Conservation (phyloP, 2,329 filamentous ascomycete genomes). For the Pseudogymnoascus sp. region DNA sequence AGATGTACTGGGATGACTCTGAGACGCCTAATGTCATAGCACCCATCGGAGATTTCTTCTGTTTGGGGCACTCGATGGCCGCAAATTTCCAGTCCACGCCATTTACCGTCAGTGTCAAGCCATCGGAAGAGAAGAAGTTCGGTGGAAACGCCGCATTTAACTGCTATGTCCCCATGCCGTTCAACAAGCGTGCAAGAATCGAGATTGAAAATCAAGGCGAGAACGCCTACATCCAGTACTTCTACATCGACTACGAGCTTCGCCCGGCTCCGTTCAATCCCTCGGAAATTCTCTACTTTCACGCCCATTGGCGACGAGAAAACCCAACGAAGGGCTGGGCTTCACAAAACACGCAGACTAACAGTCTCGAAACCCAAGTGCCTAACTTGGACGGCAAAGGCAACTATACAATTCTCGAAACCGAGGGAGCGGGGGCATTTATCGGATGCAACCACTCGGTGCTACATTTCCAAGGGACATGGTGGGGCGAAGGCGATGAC, state of each 20-base stretch:
- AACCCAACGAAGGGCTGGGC: conserved; percentile 31
- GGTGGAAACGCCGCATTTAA: conserved; percentile 30
- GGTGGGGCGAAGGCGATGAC: conserved; percentile 31
- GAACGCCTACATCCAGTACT: conserved; percentile 30
- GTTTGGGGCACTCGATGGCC: conserved; percentile 28
- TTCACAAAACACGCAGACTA: conserved; percentile 26
- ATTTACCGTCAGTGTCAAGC: conserved; percentile 29
- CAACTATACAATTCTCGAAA: conserved; percentile 29
- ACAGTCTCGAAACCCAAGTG: conserved; percentile 28
- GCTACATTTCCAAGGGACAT: conserved; percentile 28
- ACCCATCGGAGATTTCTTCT: conserved; percentile 30
- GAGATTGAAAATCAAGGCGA: conserved; percentile 31
- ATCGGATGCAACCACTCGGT: conserved; percentile 31
- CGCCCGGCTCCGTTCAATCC: conserved; percentile 21
- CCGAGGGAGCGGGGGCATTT: conserved; percentile 25
- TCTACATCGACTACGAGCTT: conserved; percentile 31
- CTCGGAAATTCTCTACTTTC: conserved; percentile 28
- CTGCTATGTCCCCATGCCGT: conserved; percentile 29
- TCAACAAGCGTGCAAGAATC: conserved; percentile 30
- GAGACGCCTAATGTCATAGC: conserved; percentile 27
- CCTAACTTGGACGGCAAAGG: conserved; percentile 25
- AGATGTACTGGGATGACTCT: conserved; percentile 31
- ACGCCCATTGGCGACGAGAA: conserved; percentile 29
- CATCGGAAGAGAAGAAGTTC: conserved; percentile 29
- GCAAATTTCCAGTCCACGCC: conserved; percentile 30